Conservation (phyloP, 1,284 basidiomycete genomes). For the Ustilago curta region DNA sequence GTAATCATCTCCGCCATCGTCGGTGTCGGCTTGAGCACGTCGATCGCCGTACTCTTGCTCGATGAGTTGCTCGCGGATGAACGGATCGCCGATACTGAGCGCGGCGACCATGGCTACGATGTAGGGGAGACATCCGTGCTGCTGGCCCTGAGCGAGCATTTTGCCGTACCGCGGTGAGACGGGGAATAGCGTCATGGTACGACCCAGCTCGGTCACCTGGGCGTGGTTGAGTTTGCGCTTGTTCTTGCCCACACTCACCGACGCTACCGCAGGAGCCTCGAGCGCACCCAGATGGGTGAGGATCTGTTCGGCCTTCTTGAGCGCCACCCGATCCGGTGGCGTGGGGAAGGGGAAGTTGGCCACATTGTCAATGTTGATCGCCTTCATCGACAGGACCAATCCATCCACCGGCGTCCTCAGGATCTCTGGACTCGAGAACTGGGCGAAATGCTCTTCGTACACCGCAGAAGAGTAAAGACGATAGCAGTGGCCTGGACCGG, state of each 20-base stretch:
- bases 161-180: conserved; percentile 91
- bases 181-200: conserved; percentile 91
- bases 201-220: conserved; percentile 85
- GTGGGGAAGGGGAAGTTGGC: conserved; percentile 99
- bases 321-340: conserved; percentile 83
- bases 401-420: conserved; percentile 96
- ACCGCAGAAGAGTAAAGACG: conserved; percentile 80
- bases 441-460: conserved; percentile 90
- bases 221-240: conserved; percentile 69
- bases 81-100: conserved; percentile 94
- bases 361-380: conserved; percentile 97
- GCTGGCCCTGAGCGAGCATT: conserved; percentile 91
- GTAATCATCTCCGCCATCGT: conserved; percentile 75
- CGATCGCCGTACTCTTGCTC: conserved; percentile 69
- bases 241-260: conserved; percentile 67
- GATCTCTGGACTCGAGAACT: conserved; percentile 91
- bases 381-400: conserved; percentile 97
- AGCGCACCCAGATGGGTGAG: conserved; percentile 85
- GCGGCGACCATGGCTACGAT: conserved; percentile 91
- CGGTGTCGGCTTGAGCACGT: conserved; percentile 60
- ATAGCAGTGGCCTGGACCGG: conserved; percentile 83
- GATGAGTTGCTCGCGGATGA: conserved; percentile 83
- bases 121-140: conserved; percentile 91
- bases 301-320: conserved; percentile 84
- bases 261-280: conserved; percentile 71